Percentiles rank a stretch among this genome's conserved stretches.
These are phyloP conservation scores for Trichoderma parareesei DNA, from an alignment of 495 filamentous ascomycete genomes.

Conservation along the genomic window DNA sequence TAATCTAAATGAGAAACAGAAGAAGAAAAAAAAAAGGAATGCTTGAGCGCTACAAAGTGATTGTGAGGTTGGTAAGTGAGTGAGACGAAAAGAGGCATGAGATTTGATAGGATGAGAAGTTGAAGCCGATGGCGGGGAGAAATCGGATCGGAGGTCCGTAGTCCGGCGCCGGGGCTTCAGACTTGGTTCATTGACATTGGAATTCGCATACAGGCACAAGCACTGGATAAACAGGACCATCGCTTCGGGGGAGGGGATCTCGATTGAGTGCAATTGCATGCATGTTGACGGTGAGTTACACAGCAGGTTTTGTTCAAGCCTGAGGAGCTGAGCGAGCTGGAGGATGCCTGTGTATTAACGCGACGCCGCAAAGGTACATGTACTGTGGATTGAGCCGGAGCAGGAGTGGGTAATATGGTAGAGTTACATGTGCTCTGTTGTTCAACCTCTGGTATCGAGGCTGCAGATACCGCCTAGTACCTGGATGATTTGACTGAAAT, in stretches of 20 bases:
- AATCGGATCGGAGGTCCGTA: slow-evolving; percentile 1
- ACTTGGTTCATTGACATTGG: background rate
- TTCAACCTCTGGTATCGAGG: too few species aligned
- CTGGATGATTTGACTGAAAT: too few species aligned
- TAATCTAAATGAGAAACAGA: too few species aligned
- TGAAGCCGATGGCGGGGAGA: background rate
- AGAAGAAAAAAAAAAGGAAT: background rate
- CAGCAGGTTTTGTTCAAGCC: background rate
- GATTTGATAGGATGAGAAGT: background rate
- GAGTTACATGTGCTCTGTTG: too few species aligned
- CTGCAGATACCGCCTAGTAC: too few species aligned
- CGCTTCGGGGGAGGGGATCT: too few species aligned
- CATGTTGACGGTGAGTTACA: background rate
- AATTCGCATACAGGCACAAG: background rate
- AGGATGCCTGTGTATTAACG: too few species aligned
- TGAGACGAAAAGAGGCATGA: background rate
- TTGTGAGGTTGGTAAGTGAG: background rate
- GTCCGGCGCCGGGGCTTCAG: background rate
- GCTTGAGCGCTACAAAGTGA: background rate
- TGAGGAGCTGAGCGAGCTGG: too few species aligned
- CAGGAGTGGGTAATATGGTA: too few species aligned
- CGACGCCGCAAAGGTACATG: too few species aligned
- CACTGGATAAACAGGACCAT: too few species aligned
- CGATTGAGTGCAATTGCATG: background rate
- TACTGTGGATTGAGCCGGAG: too few species aligned